Percentiles rank a stretch among this genome's conserved stretches.
These are phyloP conservation scores for Aphanocladium album DNA, from an alignment of 2,329 filamentous ascomycete genomes.

Conservation along the genomic window DNA sequence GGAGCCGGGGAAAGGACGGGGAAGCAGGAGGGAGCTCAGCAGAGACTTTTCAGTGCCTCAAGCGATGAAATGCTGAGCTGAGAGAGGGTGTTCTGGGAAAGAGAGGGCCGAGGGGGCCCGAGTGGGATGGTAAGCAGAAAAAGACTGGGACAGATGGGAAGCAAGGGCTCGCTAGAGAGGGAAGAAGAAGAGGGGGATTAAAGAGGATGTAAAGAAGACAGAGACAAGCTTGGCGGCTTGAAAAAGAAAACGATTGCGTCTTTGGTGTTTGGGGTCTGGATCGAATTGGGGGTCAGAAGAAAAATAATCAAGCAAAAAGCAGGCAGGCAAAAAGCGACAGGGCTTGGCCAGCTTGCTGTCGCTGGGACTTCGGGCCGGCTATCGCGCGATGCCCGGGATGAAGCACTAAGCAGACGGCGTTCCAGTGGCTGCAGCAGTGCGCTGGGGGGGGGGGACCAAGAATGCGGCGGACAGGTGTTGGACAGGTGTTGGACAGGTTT, in stretches of 20 bases:
- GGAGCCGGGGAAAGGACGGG: constrained; percentile 1
- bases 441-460: no score
- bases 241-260: background rate
- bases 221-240: background rate
- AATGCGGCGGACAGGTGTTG: no score
- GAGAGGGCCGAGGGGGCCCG: background rate
- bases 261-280: background rate
- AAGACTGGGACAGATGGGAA: background rate
- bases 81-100: background rate
- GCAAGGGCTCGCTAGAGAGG: background rate
- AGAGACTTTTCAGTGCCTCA: background rate
- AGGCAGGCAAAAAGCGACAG: background rate
- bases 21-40: background rate
- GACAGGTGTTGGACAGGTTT: no score
- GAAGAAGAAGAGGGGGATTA: background rate
- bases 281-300: background rate
- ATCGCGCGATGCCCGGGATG: constrained; percentile 6
- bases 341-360: no score
- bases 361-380: background rate
- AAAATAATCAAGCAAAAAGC: background rate
- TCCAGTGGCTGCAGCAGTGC: background rate
- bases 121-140: background rate
- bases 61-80: background rate
- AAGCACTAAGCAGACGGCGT: background rate
- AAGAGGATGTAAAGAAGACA: no score